A percentile compares a stretch with the other conserved stretches of the same genome.
These are phyloP conservation scores for Sanghuangporus weigelae DNA, from an alignment of 1,284 basidiomycete genomes.

Conservation along the genomic window DNA sequence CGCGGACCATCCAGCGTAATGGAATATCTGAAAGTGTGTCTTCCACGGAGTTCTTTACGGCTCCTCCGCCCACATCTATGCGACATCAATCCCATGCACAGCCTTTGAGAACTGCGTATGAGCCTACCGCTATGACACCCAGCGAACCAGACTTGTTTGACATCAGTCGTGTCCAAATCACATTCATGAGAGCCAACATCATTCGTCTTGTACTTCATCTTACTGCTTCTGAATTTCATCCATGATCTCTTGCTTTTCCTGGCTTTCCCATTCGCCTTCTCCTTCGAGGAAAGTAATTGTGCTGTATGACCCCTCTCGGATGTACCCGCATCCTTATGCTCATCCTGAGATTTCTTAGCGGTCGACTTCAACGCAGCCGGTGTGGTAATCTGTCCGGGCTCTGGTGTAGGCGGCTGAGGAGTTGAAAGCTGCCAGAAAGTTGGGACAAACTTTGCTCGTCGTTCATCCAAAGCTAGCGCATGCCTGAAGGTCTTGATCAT, in stretches of 20 bases:
- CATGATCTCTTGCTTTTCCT: constrained; percentile 3
- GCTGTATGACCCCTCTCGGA: background rate
- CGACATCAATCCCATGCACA: background rate
- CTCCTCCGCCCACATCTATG: constrained; percentile 66
- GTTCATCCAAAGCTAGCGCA: constrained; percentile 62
- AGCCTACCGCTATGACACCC: constrained; percentile 53
- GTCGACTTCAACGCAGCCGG: background rate
- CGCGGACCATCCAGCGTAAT: constrained; percentile 72
- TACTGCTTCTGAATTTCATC: background rate
- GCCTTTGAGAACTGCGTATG: constrained; percentile 1
- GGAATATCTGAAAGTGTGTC: constrained; percentile 52
- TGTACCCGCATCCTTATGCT: background rate
- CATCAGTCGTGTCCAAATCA: constrained; percentile 33
- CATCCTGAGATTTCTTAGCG: background rate
- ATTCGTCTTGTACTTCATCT: background rate
- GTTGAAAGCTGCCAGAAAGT: constrained; percentile 40
- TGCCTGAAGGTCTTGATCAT: constrained; percentile 57
- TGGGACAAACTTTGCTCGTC: constrained; percentile 47
- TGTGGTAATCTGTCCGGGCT: background rate
- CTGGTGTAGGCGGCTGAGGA: background rate
- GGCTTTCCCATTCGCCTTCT: background rate
- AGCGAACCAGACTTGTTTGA: constrained; percentile 61
- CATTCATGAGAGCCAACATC: background rate
- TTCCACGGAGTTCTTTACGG: constrained; percentile 37
- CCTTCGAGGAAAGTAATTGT: background rate